Evolutionary conservation across 2,329 filamentous ascomycete species (phyloP).

Genomic region (Metarhizium humberi): DNA sequence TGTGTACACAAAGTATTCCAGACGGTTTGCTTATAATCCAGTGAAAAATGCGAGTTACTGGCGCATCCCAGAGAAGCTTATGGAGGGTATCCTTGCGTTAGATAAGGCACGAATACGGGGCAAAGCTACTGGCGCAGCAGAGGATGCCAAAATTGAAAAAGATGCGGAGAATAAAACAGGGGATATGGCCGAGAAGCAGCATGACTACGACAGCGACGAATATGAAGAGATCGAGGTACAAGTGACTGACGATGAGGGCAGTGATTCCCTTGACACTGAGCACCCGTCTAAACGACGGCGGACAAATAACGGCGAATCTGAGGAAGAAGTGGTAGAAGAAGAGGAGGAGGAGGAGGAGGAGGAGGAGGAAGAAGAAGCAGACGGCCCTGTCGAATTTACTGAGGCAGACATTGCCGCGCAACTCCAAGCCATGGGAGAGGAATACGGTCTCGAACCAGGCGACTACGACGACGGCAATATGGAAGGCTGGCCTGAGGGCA

Average conservation of each 20-base stretch:
- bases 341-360: slow-evolving; percentile 34
- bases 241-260: slow-evolving; percentile 45
- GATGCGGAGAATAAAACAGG: slow-evolving; percentile 5
- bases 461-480: slow-evolving; percentile 61
- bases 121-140: slow-evolving; percentile 31
- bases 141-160: slow-evolving; percentile 1
- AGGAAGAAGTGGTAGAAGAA: slow-evolving; percentile 28
- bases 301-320: slow-evolving; percentile 34
- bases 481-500: slow-evolving; percentile 59
- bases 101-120: slow-evolving; percentile 63
- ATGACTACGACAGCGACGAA: slow-evolving; percentile 51
- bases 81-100: slow-evolving; percentile 63
- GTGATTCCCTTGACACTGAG: slow-evolving; percentile 14
- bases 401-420: slow-evolving; percentile 94
- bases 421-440: slow-evolving; percentile 77
- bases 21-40: slow-evolving; percentile 84
- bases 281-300: slow-evolving; percentile 53
- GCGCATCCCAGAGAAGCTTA: slow-evolving; percentile 83
- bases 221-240: slow-evolving; percentile 62
- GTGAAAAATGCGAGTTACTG: slow-evolving; percentile 85
- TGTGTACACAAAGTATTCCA: slow-evolving; percentile 83
- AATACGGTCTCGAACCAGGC: slow-evolving; percentile 69
- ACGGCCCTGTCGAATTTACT: slow-evolving; percentile 64
- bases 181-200: slow-evolving; percentile 20
- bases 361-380: slow-evolving; percentile 27